Percentiles rank a stretch among this genome's conserved stretches.
These are phyloP conservation scores for Pythium dissotocum DNA, from an alignment of 352 stramenopile genomes.

Conservation along the genomic window DNA sequence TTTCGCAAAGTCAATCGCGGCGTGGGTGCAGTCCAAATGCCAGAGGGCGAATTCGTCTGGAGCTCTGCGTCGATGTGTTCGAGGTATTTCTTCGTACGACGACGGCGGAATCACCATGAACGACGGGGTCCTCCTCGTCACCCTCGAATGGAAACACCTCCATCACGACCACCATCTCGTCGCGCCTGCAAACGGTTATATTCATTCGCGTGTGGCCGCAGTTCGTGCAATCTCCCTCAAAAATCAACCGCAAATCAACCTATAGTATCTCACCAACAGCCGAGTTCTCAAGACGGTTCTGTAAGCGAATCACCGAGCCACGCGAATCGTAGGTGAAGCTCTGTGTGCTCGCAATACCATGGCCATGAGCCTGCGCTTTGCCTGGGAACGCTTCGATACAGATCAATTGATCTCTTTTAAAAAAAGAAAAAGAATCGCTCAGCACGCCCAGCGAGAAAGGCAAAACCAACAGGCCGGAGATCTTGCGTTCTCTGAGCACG, in stretches of 20 bases:
- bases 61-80: slow-evolving; percentile 97
- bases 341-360: too few species aligned
- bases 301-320: slow-evolving; percentile 75
- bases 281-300: slow-evolving; percentile 93
- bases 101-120: slow-evolving; percentile 92
- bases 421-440: too few species aligned
- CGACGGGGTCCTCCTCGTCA: slow-evolving; percentile 93
- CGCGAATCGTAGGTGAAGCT: slow-evolving; percentile 50
- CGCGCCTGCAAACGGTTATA: slow-evolving; percentile 73
- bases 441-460: slow-evolving; percentile 73
- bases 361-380: too few species aligned
- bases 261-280: slow-evolving; percentile 88
- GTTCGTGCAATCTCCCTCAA: slow-evolving; percentile 88
- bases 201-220: slow-evolving; percentile 85
- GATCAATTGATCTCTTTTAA: too few species aligned
- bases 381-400: too few species aligned
- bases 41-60: slow-evolving; percentile 94
- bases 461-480: slow-evolving; percentile 89
- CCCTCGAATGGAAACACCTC: slow-evolving; percentile 98
- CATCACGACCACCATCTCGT: slow-evolving; percentile 96
- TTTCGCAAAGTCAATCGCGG: slow-evolving; percentile 97
- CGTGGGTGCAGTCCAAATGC: slow-evolving; percentile 98
- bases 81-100: slow-evolving; percentile 96
- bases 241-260: slow-evolving; percentile 89
- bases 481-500: slow-evolving; percentile 92